Conservation (phyloP, 2,329 filamentous ascomycete genomes). For the Arthrocladium fulminans region DNA sequence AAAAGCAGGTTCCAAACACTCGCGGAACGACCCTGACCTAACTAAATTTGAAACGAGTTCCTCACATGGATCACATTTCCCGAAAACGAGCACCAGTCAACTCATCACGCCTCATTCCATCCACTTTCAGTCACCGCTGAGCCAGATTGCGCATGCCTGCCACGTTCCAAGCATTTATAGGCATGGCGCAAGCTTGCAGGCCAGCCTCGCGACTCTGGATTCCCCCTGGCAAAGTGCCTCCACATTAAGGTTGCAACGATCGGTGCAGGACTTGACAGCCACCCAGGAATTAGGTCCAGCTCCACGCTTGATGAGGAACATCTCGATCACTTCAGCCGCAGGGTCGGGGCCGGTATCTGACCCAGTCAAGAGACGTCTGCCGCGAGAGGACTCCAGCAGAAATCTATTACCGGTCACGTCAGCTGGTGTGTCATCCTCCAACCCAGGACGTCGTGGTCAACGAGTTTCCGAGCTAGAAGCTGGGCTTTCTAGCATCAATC, state of each 20-base stretch:
- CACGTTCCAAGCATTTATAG: constrained; percentile 9
- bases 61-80: neutral
- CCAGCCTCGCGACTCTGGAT: constrained; percentile 9
- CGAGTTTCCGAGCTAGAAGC: neutral
- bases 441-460: neutral
- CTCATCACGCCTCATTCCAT: constrained; percentile 3
- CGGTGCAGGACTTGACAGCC: constrained; percentile 9
- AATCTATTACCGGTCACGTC: neutral
- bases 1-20: neutral
- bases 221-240: constrained; percentile 14
- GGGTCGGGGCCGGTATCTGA: neutral
- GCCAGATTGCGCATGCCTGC: constrained; percentile 9
- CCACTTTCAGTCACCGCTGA: constrained; percentile 8
- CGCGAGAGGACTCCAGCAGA: neutral
- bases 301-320: neutral
- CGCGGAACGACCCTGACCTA: neutral
- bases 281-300: neutral
- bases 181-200: constrained; percentile 13
- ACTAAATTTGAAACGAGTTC: neutral
- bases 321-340: neutral
- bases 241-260: constrained; percentile 15
- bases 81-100: neutral
- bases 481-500: constrained; percentile 17
- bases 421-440: neutral
- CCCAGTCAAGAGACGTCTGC: neutral